Percentiles rank a stretch among this genome's conserved stretches.
Evolutionary conservation across 208 protist genomes (phyloP).

Genomic region (Ichthyophonus hoferi): DNA sequence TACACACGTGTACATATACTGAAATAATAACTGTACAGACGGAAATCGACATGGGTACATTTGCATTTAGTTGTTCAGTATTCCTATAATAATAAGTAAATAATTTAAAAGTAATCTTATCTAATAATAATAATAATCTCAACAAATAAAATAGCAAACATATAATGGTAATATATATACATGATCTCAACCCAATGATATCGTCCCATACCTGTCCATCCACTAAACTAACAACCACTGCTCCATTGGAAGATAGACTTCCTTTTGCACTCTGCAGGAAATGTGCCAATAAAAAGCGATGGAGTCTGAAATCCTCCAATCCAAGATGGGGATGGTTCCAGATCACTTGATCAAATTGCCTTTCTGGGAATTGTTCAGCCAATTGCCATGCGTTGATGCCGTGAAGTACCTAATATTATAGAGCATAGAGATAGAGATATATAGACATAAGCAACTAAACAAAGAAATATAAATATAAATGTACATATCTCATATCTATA

Average conservation of each 20-base stretch:
- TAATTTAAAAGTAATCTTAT: too few relatives aligned
- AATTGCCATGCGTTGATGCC: slow-evolving; percentile 28
- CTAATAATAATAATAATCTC: too few relatives aligned
- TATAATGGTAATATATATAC: neutral
- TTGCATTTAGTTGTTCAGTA: too few relatives aligned
- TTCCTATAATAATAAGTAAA: too few relatives aligned
- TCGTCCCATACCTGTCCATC: slow-evolving; percentile 11
- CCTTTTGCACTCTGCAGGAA: neutral
- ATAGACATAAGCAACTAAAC: too few relatives aligned
- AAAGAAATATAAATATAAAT: too few relatives aligned
- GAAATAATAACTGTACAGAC: too few relatives aligned
- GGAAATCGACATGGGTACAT: too few relatives aligned
- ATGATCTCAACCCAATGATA: neutral
- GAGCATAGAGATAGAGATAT: too few relatives aligned
- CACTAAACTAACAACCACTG: neutral
- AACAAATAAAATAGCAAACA: too few relatives aligned
- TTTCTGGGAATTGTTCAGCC: neutral
- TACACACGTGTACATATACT: too few relatives aligned
- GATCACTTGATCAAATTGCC: neutral
- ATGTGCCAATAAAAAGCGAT: slow-evolving; percentile 16
- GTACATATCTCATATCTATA: too few relatives aligned
- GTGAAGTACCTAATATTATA: slow-evolving; percentile 31
- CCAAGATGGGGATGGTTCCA: slow-evolving; percentile 37
- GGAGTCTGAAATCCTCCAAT: slow-evolving; percentile 28
- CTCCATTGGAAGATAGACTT: neutral